Conservation (phyloP, 768 basidiomycete species). For the Boletus vinaceobasis region DNA sequence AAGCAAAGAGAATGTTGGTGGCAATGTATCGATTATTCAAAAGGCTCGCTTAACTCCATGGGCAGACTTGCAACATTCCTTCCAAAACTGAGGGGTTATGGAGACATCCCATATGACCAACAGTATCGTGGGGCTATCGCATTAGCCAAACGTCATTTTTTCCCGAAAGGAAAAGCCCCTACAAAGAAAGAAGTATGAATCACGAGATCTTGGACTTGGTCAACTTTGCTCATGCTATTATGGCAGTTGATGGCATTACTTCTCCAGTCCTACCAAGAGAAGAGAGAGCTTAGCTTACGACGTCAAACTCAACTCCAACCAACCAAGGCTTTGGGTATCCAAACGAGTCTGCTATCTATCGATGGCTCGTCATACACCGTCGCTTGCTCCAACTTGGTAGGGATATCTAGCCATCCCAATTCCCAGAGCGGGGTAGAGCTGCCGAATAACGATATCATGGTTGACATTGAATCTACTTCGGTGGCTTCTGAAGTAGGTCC, state of each 20-base stretch:
- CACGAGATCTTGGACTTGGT: neutral
- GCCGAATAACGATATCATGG: neutral
- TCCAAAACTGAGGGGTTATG: constrained; percentile 29
- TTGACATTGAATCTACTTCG: neutral
- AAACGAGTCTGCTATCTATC: constrained; percentile 16
- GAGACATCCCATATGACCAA: constrained; percentile 24
- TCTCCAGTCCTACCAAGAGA: constrained; percentile 26
- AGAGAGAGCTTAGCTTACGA: constrained; percentile 6
- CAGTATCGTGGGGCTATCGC: constrained; percentile 29
- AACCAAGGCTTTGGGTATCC: constrained; percentile 18
- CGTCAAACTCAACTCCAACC: neutral
- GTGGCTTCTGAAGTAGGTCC: neutral
- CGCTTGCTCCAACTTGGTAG: neutral
- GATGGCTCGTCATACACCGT: neutral
- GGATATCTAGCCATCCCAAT: neutral
- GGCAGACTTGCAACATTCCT: constrained; percentile 26
- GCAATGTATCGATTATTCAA: neutral
- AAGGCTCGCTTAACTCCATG: neutral
- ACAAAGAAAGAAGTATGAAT: constrained; percentile 28
- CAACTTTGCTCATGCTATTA: neutral
- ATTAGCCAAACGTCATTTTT: constrained; percentile 27
- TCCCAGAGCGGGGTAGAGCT: neutral
- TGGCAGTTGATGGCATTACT: constrained; percentile 22
- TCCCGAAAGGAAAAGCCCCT: constrained; percentile 18
- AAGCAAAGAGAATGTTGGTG: constrained; percentile 22